These are phyloP conservation scores for Cytospora leucostoma DNA, from an alignment of 2,329 filamentous ascomycete genomes.

Conservation along the genomic window DNA sequence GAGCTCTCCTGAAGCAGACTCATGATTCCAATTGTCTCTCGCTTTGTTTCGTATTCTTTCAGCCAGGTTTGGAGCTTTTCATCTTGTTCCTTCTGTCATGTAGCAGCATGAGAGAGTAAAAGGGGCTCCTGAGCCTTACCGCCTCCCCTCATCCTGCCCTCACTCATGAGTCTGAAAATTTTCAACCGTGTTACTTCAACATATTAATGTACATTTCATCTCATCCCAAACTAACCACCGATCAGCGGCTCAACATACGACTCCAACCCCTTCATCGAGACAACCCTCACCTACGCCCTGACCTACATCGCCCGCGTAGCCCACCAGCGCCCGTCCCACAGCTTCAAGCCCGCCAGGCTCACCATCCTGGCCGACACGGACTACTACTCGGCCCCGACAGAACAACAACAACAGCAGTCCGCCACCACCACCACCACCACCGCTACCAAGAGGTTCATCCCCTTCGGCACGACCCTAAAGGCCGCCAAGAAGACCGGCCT, in stretches of 20 bases:
- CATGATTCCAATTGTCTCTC: slow-evolving; percentile 22
- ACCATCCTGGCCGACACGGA: slow-evolving; percentile 93
- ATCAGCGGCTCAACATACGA: slow-evolving; percentile 47
- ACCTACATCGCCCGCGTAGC: slow-evolving; percentile 68
- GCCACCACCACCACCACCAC: slow-evolving; percentile 31
- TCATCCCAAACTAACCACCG: slow-evolving; percentile 14
- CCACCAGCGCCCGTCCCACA: slow-evolving; percentile 42
- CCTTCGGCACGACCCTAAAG: slow-evolving; percentile 73
- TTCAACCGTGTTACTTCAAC: not conserved
- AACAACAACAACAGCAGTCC: slow-evolving; percentile 40
- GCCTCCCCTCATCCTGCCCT: not conserved
- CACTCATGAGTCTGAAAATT: not conserved
- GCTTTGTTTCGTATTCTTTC: not conserved
- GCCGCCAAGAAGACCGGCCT: slow-evolving; percentile 93
- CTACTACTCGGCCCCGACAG: slow-evolving; percentile 79
- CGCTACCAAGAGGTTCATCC: slow-evolving; percentile 62
- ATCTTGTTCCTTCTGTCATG: not conserved
- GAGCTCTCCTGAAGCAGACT: not conserved
- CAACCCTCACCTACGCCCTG: slow-evolving; percentile 81
- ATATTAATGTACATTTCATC: not conserved
- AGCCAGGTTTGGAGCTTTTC: not conserved
- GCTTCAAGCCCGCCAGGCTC: slow-evolving; percentile 69
- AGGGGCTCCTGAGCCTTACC: not conserved
- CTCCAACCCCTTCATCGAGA: slow-evolving; percentile 87
- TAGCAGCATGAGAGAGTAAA: not conserved